Evolutionary conservation across 2,329 filamentous ascomycete genomes (phyloP).

Genomic region (Didymella sp.): DNA sequence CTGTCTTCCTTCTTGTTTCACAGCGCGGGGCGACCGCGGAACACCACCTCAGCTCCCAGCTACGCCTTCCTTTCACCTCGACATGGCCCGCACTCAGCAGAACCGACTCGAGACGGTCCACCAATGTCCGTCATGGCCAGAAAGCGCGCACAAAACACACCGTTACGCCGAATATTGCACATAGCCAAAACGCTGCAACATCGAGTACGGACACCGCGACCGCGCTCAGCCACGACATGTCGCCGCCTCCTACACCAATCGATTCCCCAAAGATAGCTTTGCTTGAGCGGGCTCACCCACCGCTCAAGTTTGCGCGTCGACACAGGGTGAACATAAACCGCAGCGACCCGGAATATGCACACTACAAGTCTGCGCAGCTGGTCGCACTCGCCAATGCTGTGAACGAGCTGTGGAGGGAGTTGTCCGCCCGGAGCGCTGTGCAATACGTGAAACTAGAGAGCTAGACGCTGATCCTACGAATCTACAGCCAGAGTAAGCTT

Average conservation of each 20-base stretch:
- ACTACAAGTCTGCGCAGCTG: conserved; percentile 33
- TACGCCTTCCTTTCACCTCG: conserved; percentile 30
- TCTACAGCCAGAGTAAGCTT: conserved; percentile 90
- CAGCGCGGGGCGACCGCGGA: conserved; percentile 20
- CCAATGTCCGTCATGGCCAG: conserved; percentile 19
- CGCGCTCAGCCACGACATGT: conserved; percentile 3
- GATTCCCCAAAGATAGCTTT: conserved; percentile 33
- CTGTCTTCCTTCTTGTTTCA: conserved; percentile 26
- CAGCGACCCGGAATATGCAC: conserved; percentile 34
- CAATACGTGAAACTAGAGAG: conserved; percentile 34
- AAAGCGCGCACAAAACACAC: not conserved
- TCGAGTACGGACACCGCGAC: not conserved
- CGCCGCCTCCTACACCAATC: conserved; percentile 23
- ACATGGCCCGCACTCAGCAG: conserved; percentile 12
- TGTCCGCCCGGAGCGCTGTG: conserved; percentile 32
- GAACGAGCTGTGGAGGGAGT: conserved; percentile 32
- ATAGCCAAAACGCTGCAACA: not conserved
- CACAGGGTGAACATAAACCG: conserved; percentile 30
- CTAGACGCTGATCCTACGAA: conserved; percentile 44
- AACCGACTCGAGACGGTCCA: conserved; percentile 2
- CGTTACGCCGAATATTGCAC: not conserved
- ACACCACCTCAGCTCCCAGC: conserved; percentile 23
- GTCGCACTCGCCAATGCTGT: conserved; percentile 39
- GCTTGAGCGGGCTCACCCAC: conserved; percentile 30
- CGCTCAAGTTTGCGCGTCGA: conserved; percentile 44